Evolutionary conservation across 345 rosid genomes (phyloP), one percentile per base, ranked within the genome.

Genomic region (Stellera chamaejasme): DNA sequence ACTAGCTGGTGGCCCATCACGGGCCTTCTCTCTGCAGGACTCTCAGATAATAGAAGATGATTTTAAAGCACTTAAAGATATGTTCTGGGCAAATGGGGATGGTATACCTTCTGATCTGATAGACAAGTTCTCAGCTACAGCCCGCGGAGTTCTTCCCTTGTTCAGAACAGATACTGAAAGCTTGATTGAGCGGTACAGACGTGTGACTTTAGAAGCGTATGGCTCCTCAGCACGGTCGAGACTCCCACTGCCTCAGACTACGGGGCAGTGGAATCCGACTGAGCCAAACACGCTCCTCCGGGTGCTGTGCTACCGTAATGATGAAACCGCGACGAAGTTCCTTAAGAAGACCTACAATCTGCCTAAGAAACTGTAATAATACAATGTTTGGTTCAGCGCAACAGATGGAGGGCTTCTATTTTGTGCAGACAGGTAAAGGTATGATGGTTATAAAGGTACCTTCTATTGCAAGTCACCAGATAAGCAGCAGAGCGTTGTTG

Each of bases 51-150:
- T 93, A 51, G 97, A 89, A 65, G 92, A 87, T n/a, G 99, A 93
- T 73, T 93, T 93, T 59, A 84, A 93, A 66, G 68, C 85, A 44
- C 77, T 93, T 55, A 89, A 84, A 72, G 92, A 93, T 68, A 61
- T 90, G 54, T 93, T 93, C 70, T 89, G 84, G 96, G 88, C 99
- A 12, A 84, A 93, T 27, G 99, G 99, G 13, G 97, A 89, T 50
- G 99, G 97, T 65, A 72, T 89, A 68, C 94, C 97, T 10, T 56
- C 73, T 44, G 94, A 87, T 26, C 63, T 93, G 73, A 75, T 89
- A 27, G 94, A 87, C 48, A 89, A 89, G 70, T 81, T 78, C 69
- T 79, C 96, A 43, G 65, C 61, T 15, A 75, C 87, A 0, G 88
- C 56, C 5, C 77, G 88, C 73, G 82, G 80, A 10, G 79, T 93